Conservation (phyloP, 2,329 filamentous ascomycete species). For the Leptodontidium sp. region DNA sequence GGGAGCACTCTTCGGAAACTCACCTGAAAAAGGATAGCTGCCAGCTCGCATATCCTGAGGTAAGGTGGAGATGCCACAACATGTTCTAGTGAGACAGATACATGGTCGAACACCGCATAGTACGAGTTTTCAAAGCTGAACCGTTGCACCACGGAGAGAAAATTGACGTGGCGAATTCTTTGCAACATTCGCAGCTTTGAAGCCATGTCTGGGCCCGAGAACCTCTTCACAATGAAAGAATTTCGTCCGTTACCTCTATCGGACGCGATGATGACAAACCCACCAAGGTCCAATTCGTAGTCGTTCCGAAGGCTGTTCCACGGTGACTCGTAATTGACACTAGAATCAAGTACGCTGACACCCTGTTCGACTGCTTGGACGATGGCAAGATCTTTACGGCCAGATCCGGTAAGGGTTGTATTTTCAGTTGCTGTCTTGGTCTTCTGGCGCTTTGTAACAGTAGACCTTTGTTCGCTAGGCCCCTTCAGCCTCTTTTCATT, state of each 20-base stretch:
- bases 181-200: slow-evolving; percentile 28
- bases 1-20: slow-evolving; percentile 16
- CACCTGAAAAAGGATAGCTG: slow-evolving; percentile 26
- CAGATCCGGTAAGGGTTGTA: not conserved
- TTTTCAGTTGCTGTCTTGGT: not conserved
- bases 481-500: not conserved
- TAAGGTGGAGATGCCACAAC: slow-evolving; percentile 21
- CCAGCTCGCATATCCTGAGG: slow-evolving; percentile 20
- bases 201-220: slow-evolving; percentile 24
- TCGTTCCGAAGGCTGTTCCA: slow-evolving; percentile 21
- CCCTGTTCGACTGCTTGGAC: slow-evolving; percentile 1
- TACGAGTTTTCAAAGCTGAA: slow-evolving; percentile 17
- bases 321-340: slow-evolving; percentile 20
- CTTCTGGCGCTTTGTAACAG: not conserved
- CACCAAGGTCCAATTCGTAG: slow-evolving; percentile 25
- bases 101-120: slow-evolving; percentile 32
- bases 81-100: slow-evolving; percentile 25
- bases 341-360: not conserved
- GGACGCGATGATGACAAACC: slow-evolving; percentile 24
- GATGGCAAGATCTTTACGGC: not conserved
- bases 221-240: slow-evolving; percentile 22
- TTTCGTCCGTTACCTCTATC: slow-evolving; percentile 13
- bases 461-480: not conserved
- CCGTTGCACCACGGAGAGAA: too few relatives aligned
- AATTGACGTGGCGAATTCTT: slow-evolving; percentile 28